Conservation (phyloP, 176 grass and related monocot genomes). For the Musa beccarii region DNA sequence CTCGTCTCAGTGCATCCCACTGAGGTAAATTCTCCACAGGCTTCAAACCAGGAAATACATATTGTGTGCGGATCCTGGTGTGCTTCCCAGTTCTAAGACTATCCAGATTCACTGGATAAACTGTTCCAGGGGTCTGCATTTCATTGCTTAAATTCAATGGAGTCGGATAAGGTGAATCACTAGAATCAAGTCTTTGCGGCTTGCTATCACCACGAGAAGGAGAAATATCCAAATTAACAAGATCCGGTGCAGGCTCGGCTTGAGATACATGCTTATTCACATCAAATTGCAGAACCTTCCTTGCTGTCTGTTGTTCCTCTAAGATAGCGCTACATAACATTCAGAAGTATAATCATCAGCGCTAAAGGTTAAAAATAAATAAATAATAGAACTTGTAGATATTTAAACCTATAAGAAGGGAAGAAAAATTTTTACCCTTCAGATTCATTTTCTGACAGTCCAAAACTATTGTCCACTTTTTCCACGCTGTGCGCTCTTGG, state of each 20-base stretch:
- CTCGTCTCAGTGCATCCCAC: not conserved
- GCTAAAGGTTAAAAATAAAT: not conserved
- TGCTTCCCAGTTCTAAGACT: slow-evolving; percentile 30
- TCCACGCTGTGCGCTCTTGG: not conserved
- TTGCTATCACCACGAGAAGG: slow-evolving; percentile 8
- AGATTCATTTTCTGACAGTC: not conserved
- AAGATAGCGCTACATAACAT: not conserved
- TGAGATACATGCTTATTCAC: not conserved
- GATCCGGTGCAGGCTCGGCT: slow-evolving; percentile 15
- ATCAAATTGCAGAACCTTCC: slow-evolving; percentile 4
- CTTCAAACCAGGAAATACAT: slow-evolving; percentile 49
- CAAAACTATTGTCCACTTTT: not conserved
- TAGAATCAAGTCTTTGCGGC: not conserved
- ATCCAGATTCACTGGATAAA: slow-evolving; percentile 40
- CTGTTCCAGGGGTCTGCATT: slow-evolving; percentile 70
- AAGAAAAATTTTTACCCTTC: not conserved
- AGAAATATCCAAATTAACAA: slow-evolving; percentile 18
- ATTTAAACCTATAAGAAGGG: not conserved
- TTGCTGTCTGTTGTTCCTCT: not conserved
- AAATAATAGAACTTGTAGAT: not conserved
- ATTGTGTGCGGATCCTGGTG: slow-evolving; percentile 37
- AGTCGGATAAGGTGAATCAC: slow-evolving; percentile 53
- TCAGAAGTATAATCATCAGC: not conserved
- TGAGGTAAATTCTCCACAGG: slow-evolving; percentile 35
- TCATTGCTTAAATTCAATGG: slow-evolving; percentile 50